These are phyloP conservation scores for Royoungia palumana DNA, from an alignment of 768 basidiomycete genomes.

Conservation along the genomic window DNA sequence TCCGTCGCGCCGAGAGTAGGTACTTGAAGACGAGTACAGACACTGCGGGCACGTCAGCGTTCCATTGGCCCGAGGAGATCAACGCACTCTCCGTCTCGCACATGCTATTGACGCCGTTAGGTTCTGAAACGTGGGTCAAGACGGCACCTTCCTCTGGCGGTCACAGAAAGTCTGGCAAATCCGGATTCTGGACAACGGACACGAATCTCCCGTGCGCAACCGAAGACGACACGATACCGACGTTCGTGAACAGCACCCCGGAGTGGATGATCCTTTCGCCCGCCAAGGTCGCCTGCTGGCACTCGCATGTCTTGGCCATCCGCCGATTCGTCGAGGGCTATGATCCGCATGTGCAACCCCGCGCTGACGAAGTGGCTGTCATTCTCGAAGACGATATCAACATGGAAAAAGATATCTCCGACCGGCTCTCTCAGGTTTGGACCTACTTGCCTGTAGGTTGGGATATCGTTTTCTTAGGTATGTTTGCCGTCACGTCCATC, in stretches of 20 bases:
- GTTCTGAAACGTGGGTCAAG: conserved; percentile 23
- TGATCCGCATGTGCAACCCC: conserved; percentile 7
- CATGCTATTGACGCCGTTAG: conserved; percentile 9
- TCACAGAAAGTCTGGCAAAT: neutral
- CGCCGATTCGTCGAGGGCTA: conserved; percentile 38
- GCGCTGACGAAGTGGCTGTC: conserved; percentile 38
- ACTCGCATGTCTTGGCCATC: conserved; percentile 59
- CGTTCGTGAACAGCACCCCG: conserved; percentile 37
- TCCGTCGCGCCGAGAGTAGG: conserved; percentile 1
- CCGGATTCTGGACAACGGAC: neutral
- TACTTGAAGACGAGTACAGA: no score
- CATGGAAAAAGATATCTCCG: conserved; percentile 61
- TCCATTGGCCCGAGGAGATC: conserved; percentile 41
- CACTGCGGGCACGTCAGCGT: conserved; percentile 3
- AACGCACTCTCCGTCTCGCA: conserved; percentile 23
- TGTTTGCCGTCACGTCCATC: conserved; percentile 7
- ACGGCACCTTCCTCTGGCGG: neutral
- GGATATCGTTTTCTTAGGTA: conserved; percentile 75
- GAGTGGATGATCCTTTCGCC: conserved; percentile 52
- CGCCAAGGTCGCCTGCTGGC: conserved; percentile 67
- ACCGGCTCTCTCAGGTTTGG: conserved; percentile 47
- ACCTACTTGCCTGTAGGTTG: conserved; percentile 52
- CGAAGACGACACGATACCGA: conserved; percentile 36
- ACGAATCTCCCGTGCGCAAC: conserved; percentile 41
- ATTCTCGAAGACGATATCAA: conserved; percentile 81